Evolutionary conservation across 2,329 filamentous ascomycete genomes (phyloP), one percentile per base, ranked within the genome.

Genomic region (Aspergillus sp.): DNA sequence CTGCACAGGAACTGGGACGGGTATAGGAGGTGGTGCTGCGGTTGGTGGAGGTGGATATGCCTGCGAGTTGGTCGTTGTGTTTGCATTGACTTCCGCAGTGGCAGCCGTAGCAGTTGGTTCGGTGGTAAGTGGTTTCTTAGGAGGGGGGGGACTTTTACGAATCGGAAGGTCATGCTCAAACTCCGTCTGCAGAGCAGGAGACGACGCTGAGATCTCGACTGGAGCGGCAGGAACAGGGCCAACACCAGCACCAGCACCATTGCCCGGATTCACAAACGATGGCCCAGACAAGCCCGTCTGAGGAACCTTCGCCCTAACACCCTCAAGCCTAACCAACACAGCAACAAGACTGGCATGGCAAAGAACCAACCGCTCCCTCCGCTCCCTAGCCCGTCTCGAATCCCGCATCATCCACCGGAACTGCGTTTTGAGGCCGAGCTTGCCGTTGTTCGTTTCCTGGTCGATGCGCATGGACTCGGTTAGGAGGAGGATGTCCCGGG

Each of bases 401-500:
- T 68, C 64, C 6, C 62, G 52, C 15, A 59, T 14, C 9, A 56
- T 58, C 69, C 68, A 72, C 2, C 40, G 54, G 19, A 66, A 58
- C 23, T 61, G 63, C 11, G 52, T 63, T 35, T 56, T 52, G 6
- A 59, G 40, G 7, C 50, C 61, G 0, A 64, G 46, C 15, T 60
- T 61, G 17, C 61, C 56, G 40, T 63, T 62, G 11, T 61, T 62
- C 6, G 43, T 56, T 47, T 64, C 59, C 17, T 50, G 61, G 8
- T 68, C 61, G 23, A 63, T 41, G n/a, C 68, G 64, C 31, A 62
- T 58, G 3, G 48, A 51, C 19, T 68, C 62, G 4, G 70, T 45
- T 2, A 70, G 60, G 1, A 61, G 31, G 3, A 59, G 57, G 21
- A 77, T 67, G 52, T 73, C 65, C 53, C 69, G 65, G 33, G 64